Evolutionary conservation across 139 green algal genomes (phyloP).

Genomic region (Tetradesmus lagerheimii): DNA sequence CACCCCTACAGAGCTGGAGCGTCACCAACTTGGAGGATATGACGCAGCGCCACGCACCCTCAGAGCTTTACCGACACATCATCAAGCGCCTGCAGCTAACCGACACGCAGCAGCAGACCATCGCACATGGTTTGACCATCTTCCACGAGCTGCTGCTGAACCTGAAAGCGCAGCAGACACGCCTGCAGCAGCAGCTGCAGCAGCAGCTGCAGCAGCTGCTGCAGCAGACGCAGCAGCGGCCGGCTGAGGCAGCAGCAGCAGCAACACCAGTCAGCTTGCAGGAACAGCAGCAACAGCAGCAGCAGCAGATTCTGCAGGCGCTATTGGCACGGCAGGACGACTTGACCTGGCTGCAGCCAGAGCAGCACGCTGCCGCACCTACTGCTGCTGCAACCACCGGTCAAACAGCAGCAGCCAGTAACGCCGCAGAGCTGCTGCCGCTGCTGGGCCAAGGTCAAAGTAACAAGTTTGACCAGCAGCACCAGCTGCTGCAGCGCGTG

Average conservation of each 20-base stretch:
- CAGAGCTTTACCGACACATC: not conserved
- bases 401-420: not conserved
- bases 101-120: not conserved
- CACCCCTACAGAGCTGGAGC: not conserved
- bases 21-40: not conserved
- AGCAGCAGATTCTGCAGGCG: too few species aligned
- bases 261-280: too few species aligned
- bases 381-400: not conserved
- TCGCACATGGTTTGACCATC: not conserved
- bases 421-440: not conserved
- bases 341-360: not conserved
- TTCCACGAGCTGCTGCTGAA: not conserved
- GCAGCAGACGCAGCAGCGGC: too few species aligned
- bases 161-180: not conserved
- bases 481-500: not conserved
- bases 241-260: not conserved
- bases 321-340: too few species aligned
- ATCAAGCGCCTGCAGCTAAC: not conserved
- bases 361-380: not conserved
- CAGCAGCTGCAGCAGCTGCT: not conserved
- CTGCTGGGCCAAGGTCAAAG: not conserved
- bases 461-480: too few species aligned
- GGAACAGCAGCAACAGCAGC: too few species aligned
- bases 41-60: not conserved
- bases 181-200: conserved; percentile 5